Conservation (phyloP, 345 rosid species). For the Murraya koenigii region DNA sequence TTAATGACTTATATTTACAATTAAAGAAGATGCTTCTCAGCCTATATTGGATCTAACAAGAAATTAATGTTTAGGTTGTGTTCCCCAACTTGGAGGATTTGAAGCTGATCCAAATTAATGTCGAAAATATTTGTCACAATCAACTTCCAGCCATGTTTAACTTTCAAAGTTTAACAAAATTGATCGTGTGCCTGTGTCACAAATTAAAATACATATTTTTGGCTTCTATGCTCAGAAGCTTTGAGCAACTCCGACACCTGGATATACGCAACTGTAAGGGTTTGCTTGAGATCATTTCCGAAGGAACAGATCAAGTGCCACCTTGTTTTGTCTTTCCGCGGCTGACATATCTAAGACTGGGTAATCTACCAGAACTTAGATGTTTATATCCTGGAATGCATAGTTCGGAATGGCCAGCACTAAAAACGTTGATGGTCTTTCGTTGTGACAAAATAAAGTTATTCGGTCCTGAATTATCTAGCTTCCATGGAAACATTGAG, state of each 20-base stretch:
- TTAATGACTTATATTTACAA: no score
- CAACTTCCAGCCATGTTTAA: not conserved
- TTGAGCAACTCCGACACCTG: not conserved
- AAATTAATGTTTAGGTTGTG: conserved; percentile 10
- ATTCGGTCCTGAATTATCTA: no score
- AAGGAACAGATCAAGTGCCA: not conserved
- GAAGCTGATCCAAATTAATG: not conserved
- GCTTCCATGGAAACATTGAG: no score
- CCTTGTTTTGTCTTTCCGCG: no score
- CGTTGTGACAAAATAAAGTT: no score
- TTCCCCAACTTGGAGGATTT: conserved; percentile 17
- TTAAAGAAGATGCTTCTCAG: no score
- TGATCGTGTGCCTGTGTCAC: not conserved
- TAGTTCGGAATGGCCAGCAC: no score
- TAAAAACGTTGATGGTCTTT: no score
- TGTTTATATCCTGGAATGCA: no score
- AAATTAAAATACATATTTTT: not conserved
- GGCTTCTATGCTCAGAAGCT: not conserved
- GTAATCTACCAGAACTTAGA: no score
- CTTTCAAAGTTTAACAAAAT: not conserved
- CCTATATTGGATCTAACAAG: no score
- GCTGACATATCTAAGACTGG: no score
- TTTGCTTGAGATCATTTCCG: not conserved
- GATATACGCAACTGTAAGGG: not conserved
- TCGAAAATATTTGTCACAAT: not conserved